phyloP scores from a whole-genome alignment of 805 yeast genomes.

The Yamadazyma sp. region DNA sequence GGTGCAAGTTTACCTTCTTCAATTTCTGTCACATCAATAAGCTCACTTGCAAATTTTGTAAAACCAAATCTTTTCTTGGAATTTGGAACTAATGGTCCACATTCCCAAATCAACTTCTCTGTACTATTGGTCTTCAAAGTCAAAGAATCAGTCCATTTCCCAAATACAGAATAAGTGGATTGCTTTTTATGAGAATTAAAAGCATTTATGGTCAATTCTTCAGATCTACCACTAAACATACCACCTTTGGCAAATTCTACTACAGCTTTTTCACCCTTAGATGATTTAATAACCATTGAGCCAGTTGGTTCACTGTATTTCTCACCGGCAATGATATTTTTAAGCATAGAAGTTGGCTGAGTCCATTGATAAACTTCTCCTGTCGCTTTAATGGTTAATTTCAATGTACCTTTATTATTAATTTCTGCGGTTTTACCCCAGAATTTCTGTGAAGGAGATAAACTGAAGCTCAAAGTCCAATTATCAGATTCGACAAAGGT shows the following conservation, averaged over 20 bases:
- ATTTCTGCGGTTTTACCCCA: conserved; percentile 95
- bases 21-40: conserved; percentile 73
- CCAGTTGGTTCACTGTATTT: conserved; percentile 86
- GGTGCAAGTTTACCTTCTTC: conserved; percentile 70
- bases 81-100: conserved; percentile 59
- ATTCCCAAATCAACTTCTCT: conserved; percentile 62
- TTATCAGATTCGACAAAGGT: conserved; percentile 64
- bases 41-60: conserved; percentile 73
- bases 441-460: conserved; percentile 78
- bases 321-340: conserved; percentile 92
- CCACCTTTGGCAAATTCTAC: conserved; percentile 79
- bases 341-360: conserved; percentile 78
- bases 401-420: conserved; percentile 66
- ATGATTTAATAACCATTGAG: conserved; percentile 60
- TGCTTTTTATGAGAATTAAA: conserved; percentile 33
- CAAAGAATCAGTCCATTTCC: conserved; percentile 82
- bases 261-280: conserved; percentile 65
- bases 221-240: conserved; percentile 81
- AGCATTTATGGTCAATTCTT: conserved; percentile 51
- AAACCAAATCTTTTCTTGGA: conserved; percentile 75
- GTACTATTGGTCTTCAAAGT: conserved; percentile 40
- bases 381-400: conserved; percentile 51
- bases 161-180: conserved; percentile 47
- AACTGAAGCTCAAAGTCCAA: conserved; percentile 69
- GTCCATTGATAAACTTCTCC: conserved; percentile 79